These are phyloP conservation scores for Sordariomycetes sp. DNA, from an alignment of 2,329 filamentous ascomycete species.

Conservation along the genomic window DNA sequence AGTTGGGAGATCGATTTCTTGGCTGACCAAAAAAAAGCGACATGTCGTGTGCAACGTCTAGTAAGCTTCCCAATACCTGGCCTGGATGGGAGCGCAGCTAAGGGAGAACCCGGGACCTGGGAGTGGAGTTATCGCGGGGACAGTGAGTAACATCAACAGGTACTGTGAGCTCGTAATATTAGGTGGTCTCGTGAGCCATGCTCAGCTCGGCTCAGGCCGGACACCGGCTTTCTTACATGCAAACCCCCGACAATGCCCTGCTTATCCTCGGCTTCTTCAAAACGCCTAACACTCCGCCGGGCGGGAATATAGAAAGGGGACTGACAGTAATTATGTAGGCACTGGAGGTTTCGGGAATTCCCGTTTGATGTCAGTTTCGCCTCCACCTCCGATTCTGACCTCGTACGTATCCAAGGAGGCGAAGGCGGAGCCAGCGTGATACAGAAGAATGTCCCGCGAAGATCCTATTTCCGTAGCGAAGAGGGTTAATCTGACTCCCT, in stretches of 20 bases:
- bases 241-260: not conserved
- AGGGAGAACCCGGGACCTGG: not conserved
- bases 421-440: no score
- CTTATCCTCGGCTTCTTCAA: not conserved
- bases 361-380: not conserved
- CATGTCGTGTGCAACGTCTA: not conserved
- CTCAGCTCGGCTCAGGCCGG: no score
- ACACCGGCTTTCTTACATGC: not conserved
- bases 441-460: no score
- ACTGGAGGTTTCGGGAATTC: not conserved
- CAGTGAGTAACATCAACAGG: not conserved
- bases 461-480: no score
- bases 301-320: no score
- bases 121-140: not conserved
- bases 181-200: no score
- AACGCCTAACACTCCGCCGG: no score
- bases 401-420: not conserved
- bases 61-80: not conserved
- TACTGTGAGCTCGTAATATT: not conserved
- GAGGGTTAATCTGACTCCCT: no score
- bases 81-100: not conserved
- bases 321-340: no score
- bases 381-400: not conserved
- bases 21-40: not conserved
- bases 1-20: not conserved